Conservation (phyloP, 2,329 filamentous ascomycete genomes). For the Diaporthe sp. region DNA sequence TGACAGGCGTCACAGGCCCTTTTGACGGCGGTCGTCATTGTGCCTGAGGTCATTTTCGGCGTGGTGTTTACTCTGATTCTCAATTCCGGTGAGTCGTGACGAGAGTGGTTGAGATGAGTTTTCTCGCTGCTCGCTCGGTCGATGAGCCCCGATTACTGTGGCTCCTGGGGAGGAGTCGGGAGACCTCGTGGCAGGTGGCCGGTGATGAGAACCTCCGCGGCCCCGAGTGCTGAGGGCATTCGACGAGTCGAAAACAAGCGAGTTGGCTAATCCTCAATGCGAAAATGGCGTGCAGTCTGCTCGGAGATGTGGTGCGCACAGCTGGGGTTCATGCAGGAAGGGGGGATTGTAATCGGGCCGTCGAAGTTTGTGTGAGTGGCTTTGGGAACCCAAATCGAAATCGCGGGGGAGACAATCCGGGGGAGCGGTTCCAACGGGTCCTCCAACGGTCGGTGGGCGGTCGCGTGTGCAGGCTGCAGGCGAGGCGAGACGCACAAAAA, state of each 20-base stretch:
- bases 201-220: slow-evolving; percentile 34
- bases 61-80: slow-evolving; percentile 27
- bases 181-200: slow-evolving; percentile 34
- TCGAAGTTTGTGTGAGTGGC: slow-evolving; percentile 35
- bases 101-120: not conserved
- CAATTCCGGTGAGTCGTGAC: slow-evolving; percentile 8
- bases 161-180: slow-evolving; percentile 27
- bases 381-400: slow-evolving; percentile 37
- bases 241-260: slow-evolving; percentile 9
- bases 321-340: slow-evolving; percentile 40
- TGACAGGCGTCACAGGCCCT: slow-evolving; percentile 81
- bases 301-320: slow-evolving; percentile 21
- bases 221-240: slow-evolving; percentile 15
- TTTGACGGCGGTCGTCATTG: slow-evolving; percentile 68
- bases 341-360: slow-evolving; percentile 41
- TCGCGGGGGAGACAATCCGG: slow-evolving; percentile 43
- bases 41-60: slow-evolving; percentile 23
- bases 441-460: slow-evolving; percentile 32
- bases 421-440: slow-evolving; percentile 37
- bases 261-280: not conserved
- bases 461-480: slow-evolving; percentile 20
- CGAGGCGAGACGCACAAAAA: not conserved
- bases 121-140: not conserved
- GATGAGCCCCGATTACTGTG: slow-evolving; percentile 29
- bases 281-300: not conserved